These are phyloP conservation scores for Trypanosoma avium DNA, from an alignment of 208 protist species.

Conservation along the genomic window DNA sequence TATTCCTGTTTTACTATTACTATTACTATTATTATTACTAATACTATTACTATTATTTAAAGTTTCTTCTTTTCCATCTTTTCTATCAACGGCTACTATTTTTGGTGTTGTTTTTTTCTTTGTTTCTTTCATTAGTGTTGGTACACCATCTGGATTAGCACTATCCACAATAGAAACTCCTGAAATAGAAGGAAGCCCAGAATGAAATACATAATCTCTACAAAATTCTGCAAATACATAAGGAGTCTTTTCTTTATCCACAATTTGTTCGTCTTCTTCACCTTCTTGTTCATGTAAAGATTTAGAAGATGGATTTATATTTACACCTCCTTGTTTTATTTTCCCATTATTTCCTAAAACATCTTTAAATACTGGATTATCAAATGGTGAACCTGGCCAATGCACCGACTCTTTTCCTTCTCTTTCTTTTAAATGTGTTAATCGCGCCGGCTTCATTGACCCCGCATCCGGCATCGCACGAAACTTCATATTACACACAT, in stretches of 20 bases:
- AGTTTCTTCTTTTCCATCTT: background rate
- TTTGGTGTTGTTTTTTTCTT: background rate
- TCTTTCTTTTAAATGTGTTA: background rate
- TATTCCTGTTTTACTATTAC: too few species aligned
- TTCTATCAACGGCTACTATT: background rate
- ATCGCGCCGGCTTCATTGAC: background rate
- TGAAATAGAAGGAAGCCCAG: constrained; percentile 25
- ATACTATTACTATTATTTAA: too few species aligned
- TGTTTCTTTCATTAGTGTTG: background rate
- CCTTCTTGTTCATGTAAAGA: background rate
- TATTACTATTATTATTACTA: too few species aligned
- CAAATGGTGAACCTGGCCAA: constrained; percentile 31
- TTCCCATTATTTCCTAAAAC: background rate
- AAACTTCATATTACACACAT: constrained; percentile 60
- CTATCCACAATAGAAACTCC: constrained; percentile 24
- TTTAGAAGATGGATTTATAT: background rate
- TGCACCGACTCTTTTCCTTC: background rate
- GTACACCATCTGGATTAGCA: background rate
- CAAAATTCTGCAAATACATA: constrained; percentile 30
- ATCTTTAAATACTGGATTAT: background rate
- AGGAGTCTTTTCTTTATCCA: constrained; percentile 16
- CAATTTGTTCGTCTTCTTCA: background rate
- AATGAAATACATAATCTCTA: constrained; percentile 30
- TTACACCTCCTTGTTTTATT: background rate
- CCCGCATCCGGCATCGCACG: constrained; percentile 6